Base-by-base conservation (phyloP, 2,329 filamentous ascomycete species). In the Pseudopyricularia cyperi region DNA sequence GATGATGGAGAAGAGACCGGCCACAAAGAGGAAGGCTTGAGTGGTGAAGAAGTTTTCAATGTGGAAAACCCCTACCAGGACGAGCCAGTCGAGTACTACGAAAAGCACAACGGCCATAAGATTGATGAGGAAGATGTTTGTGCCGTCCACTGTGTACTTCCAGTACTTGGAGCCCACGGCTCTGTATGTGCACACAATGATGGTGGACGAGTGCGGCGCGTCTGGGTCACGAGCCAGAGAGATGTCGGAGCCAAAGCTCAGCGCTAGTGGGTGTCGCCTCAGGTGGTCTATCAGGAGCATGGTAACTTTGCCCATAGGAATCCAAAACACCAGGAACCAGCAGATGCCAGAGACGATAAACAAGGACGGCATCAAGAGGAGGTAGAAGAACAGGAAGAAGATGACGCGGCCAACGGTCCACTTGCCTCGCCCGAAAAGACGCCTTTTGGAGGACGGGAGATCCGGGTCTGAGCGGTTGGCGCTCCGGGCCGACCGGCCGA, bases 51-150 rank as follows among this genome's bases (percentile, higher is more conserved):
- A 80, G 55, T 75, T 81, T 26, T 93, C 71, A 24, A 94, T 58
- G 19, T 84, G 78, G 34, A 97, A 68, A 4, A 80, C 68, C 15
- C 82, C 72, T 33, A 82, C 77, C 26, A 98, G 73, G 24, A 98
- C 74, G 54, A 82, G 82, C 75, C 91, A 97, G 71, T 98, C 93
- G 57, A 95, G 80, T 56, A 98, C 94, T 62, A 91, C 87, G 63
- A 98, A 96, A 24, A 87, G 71, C n/a, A 98, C 93, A 17, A 98
- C 80, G 12, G 82, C 85, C 71, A 97, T 88, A 53, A 98, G 78
- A 65, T 98, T 98, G 73, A 98, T 96, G 58, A 98, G 80, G 70
- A 98, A 97, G 63, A 98, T 95, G 69, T 98, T 98, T 55, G 93
- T 98, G 52, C 93, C 94, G 63, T 98, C 93, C 54, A 98, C 76